Conservation (phyloP, 768 basidiomycete genomes). For the Amanita jacksonii region DNA sequence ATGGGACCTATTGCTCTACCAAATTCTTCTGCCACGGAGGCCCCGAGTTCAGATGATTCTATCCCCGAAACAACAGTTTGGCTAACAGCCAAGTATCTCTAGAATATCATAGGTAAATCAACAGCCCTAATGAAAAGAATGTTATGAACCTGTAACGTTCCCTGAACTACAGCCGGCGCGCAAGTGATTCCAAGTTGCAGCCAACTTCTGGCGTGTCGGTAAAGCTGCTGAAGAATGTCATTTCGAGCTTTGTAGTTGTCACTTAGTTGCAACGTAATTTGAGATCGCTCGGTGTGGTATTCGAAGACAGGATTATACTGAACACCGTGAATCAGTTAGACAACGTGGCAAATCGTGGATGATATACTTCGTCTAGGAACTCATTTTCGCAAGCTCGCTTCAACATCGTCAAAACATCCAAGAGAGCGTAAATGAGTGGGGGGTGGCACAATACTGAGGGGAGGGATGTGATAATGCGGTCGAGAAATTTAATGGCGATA, state of each 20-base stretch:
- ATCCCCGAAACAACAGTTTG: constrained; percentile 51
- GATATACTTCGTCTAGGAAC: constrained; percentile 75
- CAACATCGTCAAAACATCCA: constrained; percentile 86
- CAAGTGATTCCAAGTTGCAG: constrained; percentile 79
- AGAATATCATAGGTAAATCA: constrained; percentile 7
- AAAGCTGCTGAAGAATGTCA: constrained; percentile 69
- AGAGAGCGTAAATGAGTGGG: constrained; percentile 75
- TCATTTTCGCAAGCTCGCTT: constrained; percentile 86
- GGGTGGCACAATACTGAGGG: constrained; percentile 92
- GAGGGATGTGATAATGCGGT: constrained; percentile 81
- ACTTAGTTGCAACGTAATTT: constrained; percentile 68
- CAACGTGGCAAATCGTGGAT: too few relatives aligned
- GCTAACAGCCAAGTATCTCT: constrained; percentile 85
- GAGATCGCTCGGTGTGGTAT: constrained; percentile 70
- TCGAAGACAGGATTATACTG: constrained; percentile 86
- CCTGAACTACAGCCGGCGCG: constrained; percentile 87
- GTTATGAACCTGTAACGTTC: constrained; percentile 70
- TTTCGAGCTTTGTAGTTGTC: constrained; percentile 83
- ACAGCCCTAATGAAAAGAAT: constrained; percentile 2
- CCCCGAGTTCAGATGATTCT: constrained; percentile 81
- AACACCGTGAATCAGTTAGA: not conserved
- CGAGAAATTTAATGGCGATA: constrained; percentile 74
- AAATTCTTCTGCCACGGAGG: constrained; percentile 81
- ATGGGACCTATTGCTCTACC: constrained; percentile 73
- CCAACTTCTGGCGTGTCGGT: constrained; percentile 72